Evolutionary conservation across 129 eudicot genomes (phyloP).

Genomic region (Scalesia atractyloides): DNA sequence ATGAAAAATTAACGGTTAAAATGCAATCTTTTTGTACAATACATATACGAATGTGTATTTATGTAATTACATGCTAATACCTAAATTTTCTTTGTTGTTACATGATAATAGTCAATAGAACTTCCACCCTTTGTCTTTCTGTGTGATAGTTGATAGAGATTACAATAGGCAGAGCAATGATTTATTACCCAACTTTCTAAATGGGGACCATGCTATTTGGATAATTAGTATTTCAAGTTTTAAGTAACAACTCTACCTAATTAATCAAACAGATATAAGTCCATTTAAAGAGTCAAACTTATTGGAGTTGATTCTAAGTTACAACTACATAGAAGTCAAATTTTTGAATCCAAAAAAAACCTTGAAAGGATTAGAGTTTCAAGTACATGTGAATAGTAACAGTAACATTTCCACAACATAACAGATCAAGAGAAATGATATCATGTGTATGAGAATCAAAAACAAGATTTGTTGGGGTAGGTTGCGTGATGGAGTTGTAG

Average conservation of each 20-base stretch:
- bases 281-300: too few species aligned
- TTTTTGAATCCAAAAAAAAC: too few species aligned
- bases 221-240: background rate
- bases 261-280: background rate
- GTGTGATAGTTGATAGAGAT: conserved; percentile 4
- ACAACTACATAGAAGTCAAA: background rate
- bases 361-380: too few species aligned
- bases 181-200: background rate
- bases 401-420: conserved; percentile 2
- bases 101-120: background rate
- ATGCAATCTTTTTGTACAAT: background rate
- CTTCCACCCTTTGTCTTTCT: background rate
- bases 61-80: background rate
- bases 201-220: conserved; percentile 5
- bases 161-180: conserved; percentile 7
- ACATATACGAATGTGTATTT: background rate
- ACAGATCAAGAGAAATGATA: conserved; percentile 3
- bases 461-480: conserved; percentile 6
- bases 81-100: background rate
- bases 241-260: background rate
- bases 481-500: conserved; percentile 1
- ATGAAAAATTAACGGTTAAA: background rate
- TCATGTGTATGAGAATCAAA: background rate
- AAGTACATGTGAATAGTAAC: conserved; percentile 4
- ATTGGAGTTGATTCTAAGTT: background rate